Conservation (phyloP, 495 filamentous ascomycete genomes). For the Penicillium coffeae region DNA sequence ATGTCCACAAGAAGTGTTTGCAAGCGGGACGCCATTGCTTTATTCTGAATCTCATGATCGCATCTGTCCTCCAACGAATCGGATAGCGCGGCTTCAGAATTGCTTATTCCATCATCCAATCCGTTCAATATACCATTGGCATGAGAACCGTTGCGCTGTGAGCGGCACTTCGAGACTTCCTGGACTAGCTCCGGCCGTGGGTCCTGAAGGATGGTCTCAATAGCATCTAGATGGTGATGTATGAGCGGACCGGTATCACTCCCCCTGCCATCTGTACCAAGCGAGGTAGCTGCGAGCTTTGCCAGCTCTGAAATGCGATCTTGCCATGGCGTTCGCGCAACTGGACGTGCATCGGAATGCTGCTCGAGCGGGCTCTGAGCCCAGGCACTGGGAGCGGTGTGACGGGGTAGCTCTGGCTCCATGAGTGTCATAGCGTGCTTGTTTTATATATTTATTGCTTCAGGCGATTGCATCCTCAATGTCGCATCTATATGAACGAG, state of each 20-base stretch:
- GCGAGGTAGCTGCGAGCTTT: slow-evolving; percentile 13
- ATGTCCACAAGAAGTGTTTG: slow-evolving; percentile 23
- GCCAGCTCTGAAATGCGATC: slow-evolving; percentile 28
- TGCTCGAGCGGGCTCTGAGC: not conserved
- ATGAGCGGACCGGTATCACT: slow-evolving; percentile 18
- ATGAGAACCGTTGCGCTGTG: not conserved
- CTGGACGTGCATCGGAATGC: slow-evolving; percentile 3
- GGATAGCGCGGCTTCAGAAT: not conserved
- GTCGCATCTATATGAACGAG: not conserved
- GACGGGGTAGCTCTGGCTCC: not conserved
- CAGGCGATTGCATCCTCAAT: slow-evolving; percentile 1
- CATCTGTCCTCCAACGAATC: not conserved
- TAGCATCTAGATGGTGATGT: slow-evolving; percentile 27
- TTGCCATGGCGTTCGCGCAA: slow-evolving; percentile 9
- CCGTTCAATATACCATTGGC: not conserved
- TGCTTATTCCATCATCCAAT: no score
- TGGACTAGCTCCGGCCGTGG: slow-evolving; percentile 18
- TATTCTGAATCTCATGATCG: not conserved
- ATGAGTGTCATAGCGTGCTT: not conserved
- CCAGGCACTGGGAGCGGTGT: not conserved
- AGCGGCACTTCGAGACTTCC: slow-evolving; percentile 1
- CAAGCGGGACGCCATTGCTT: slow-evolving; percentile 17
- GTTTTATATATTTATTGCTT: not conserved
- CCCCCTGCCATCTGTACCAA: slow-evolving; percentile 4
- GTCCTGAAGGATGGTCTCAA: slow-evolving; percentile 29